phyloP scores from a whole-genome alignment of 768 basidiomycete species.

The Leccinum pellstonianum region DNA sequence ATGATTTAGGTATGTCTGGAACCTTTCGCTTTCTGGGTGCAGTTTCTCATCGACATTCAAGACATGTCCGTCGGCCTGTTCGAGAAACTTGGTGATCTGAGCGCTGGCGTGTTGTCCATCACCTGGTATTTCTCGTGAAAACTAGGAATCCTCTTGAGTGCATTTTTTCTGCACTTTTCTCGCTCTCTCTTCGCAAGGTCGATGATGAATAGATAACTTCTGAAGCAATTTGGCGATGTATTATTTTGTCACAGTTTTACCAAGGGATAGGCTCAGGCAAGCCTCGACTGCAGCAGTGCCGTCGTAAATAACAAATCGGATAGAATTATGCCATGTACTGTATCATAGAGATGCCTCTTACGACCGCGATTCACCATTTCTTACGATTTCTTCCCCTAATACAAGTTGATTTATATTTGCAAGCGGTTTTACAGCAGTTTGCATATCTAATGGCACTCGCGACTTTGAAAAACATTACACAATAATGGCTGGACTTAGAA shows the following conservation, averaged over 20 bases:
- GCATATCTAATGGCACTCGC: too few relatives aligned
- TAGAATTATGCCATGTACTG: conserved; percentile 20
- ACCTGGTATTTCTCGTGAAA: conserved; percentile 57
- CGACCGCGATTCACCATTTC: conserved; percentile 5
- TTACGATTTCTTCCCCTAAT: conserved; percentile 1
- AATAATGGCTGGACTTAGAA: too few relatives aligned
- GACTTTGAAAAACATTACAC: too few relatives aligned
- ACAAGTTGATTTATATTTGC: conserved; percentile 2
- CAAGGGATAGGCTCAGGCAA: conserved; percentile 19
- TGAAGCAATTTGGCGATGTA: conserved; percentile 21
- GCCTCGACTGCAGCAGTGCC: conserved; percentile 16
- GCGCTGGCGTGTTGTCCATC: conserved; percentile 50
- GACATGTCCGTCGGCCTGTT: conserved; percentile 70
- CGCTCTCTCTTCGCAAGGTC: conserved; percentile 3
- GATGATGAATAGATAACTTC: conserved; percentile 10
- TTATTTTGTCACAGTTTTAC: conserved; percentile 18
- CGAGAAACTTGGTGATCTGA: conserved; percentile 46
- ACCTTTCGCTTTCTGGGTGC: neutral
- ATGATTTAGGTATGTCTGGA: conserved; percentile 53
- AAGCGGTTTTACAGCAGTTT: neutral
- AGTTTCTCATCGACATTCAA: conserved; percentile 28
- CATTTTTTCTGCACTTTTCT: neutral
- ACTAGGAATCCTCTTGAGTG: conserved; percentile 38
- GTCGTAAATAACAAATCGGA: conserved; percentile 3
- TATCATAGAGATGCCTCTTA: conserved; percentile 20